A percentile compares a stretch with the other conserved stretches of the same genome.
phyloP scores from a whole-genome alignment of 108 stramenopile species.

The Skeletonema grethae region DNA sequence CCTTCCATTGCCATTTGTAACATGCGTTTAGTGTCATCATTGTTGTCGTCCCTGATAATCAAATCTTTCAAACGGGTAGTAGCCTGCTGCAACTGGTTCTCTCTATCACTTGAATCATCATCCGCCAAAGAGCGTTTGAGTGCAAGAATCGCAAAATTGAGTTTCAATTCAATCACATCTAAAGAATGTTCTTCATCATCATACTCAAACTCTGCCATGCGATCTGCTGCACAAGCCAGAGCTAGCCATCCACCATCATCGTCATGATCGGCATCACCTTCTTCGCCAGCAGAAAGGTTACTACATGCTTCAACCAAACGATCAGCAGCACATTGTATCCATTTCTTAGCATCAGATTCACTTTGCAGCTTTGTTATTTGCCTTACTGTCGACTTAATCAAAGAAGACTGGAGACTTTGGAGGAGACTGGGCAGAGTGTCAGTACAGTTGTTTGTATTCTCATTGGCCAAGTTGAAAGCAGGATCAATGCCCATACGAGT shows the following conservation, averaged over 20 bases:
- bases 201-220: conserved; percentile 10
- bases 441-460: conserved; percentile 5
- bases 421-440: conserved; percentile 13
- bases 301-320: conserved; percentile 31
- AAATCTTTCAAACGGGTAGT: conserved; percentile 4
- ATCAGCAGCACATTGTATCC: conserved; percentile 25
- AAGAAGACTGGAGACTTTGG: conserved; percentile 17
- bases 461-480: conserved; percentile 24
- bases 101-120: background rate
- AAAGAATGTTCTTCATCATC: conserved; percentile 10
- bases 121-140: background rate
- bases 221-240: conserved; percentile 25
- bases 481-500: conserved; percentile 36
- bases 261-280: conserved; percentile 33
- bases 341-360: conserved; percentile 15
- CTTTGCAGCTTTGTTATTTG: conserved; percentile 27
- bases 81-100: background rate
- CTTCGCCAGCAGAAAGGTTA: conserved; percentile 25
- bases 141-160: conserved; percentile 12
- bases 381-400: conserved; percentile 18
- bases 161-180: conserved; percentile 23
- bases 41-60: background rate
- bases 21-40: background rate
- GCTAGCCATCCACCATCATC: conserved; percentile 32
- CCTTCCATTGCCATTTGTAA: conserved; percentile 25